Evolutionary conservation across 176 grass and related monocot genomes (phyloP), one percentile per base, ranked within the genome.

Genomic region (Musa acuminata): DNA sequence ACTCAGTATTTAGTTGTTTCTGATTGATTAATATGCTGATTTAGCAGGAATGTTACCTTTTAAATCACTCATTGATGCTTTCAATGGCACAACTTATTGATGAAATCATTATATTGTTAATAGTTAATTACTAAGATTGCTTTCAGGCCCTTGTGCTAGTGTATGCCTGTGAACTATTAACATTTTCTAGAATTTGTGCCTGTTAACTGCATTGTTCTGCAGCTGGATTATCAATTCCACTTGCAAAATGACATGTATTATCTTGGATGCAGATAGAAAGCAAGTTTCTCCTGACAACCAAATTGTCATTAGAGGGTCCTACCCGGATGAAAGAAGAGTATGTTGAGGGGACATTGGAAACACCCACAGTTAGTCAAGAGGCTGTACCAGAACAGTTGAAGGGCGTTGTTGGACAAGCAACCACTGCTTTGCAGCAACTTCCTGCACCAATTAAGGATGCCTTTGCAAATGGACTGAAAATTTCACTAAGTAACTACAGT

Each of bases 251-350:
- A 17, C 1, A 9, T 13, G 77, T 17, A 53, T 77, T 49, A 22
- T 25, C 27, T 62, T 1, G n/a, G 26, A 72, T 80, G 80, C 77
- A 99, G 95, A 89, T 99, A 84, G 86, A 99, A 83, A 91, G 84
- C 80, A 99, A 91, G 71, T 86, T 99, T 7, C 70, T 87, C 11
- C 48, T 99, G 80, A 94, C 95, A 13, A 94, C 90, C 51, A 89
- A 86, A 54, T 64, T 99, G 60, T 89, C 95, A 0, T 80, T 94
- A 25, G 95, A 99, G 80, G 95, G 95, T 20, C 95, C 90, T 64
- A 84, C 86, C 11, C 80, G 95, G 75, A 87, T 99, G 88, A 99
- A 90, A 80, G 95, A 99, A 86, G 90, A 99, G 68, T 99, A 94
- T 22, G 4, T 86, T 0, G 90, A 99, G 71, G 86, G 77, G 6